A percentile compares a stretch with the other conserved stretches of the same genome.
These are phyloP conservation scores for Nemania bipapillata DNA, from an alignment of 2,329 filamentous ascomycete species.

Conservation along the genomic window DNA sequence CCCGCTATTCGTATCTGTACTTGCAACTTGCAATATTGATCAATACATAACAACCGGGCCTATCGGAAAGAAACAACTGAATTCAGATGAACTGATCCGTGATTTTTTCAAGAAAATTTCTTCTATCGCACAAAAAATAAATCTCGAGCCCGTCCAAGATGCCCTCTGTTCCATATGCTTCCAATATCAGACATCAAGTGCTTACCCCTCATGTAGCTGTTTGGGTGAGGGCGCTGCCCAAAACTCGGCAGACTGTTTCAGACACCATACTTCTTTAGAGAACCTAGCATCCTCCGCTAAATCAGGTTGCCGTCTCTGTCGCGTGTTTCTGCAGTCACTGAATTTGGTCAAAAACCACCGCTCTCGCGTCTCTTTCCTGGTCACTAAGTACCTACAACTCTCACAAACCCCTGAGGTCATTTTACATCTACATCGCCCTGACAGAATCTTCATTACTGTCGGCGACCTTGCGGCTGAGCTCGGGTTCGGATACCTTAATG, in stretches of 20 bases:
- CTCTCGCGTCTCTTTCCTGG: neutral
- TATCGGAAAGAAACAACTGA: neutral
- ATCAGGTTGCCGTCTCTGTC: slow-evolving; percentile 1
- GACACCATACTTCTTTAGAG: neutral
- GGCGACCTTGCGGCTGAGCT: slow-evolving; percentile 1
- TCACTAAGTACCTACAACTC: neutral
- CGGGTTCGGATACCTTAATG: slow-evolving; percentile 2
- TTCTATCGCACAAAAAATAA: neutral
- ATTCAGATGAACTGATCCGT: neutral
- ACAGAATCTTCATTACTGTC: neutral
- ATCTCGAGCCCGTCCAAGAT: slow-evolving; percentile 2
- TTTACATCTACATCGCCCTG: neutral
- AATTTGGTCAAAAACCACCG: neutral
- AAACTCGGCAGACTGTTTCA: neutral
- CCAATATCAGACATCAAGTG: neutral
- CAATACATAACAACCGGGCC: neutral
- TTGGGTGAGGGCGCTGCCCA: neutral
- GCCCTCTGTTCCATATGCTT: slow-evolving; percentile 3
- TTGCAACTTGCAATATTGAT: neutral
- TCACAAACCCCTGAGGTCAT: neutral
- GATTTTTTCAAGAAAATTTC: neutral
- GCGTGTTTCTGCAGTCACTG: neutral
- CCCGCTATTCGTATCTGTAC: neutral
- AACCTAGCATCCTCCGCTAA: neutral
- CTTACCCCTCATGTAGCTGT: slow-evolving; percentile 1